Conservation (phyloP, 345 rosid genomes). For the Stellera chamaejasme region DNA sequence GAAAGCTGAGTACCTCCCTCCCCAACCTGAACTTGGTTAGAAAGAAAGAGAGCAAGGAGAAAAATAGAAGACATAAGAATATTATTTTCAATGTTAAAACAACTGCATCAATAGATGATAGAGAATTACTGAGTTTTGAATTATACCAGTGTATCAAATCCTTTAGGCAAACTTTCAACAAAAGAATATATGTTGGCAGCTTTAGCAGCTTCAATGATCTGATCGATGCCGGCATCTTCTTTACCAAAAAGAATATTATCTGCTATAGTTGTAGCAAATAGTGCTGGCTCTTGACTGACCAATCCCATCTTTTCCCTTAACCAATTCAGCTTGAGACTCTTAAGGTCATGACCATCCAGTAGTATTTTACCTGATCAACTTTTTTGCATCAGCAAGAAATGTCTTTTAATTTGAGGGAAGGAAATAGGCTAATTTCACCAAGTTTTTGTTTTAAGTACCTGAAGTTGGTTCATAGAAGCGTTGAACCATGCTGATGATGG, state of each 20-base stretch:
- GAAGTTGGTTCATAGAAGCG: slow-evolving; percentile 81
- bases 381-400: slow-evolving; percentile 2
- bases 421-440: no score
- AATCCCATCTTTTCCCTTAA: slow-evolving; percentile 80
- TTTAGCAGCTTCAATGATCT: slow-evolving; percentile 58
- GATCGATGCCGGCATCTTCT: slow-evolving; percentile 43
- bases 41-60: no score
- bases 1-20: slow-evolving; percentile 95
- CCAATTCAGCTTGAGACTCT: slow-evolving; percentile 55
- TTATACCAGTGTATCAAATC: slow-evolving; percentile 61
- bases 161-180: slow-evolving; percentile 47
- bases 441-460: slow-evolving; percentile 27
- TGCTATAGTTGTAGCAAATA: slow-evolving; percentile 69
- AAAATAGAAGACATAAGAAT: background rate
- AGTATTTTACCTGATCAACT: slow-evolving; percentile 43
- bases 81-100: background rate
- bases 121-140: background rate
- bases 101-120: no score
- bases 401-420: background rate
- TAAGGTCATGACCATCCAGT: slow-evolving; percentile 62
- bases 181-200: slow-evolving; percentile 81
- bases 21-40: slow-evolving; percentile 51
- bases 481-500: slow-evolving; percentile 70
- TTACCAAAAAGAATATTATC: slow-evolving; percentile 64
- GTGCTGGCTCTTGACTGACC: slow-evolving; percentile 87